phyloP scores from a whole-genome alignment of 116 monocot species.

The Phalaenopsis hybrid region DNA sequence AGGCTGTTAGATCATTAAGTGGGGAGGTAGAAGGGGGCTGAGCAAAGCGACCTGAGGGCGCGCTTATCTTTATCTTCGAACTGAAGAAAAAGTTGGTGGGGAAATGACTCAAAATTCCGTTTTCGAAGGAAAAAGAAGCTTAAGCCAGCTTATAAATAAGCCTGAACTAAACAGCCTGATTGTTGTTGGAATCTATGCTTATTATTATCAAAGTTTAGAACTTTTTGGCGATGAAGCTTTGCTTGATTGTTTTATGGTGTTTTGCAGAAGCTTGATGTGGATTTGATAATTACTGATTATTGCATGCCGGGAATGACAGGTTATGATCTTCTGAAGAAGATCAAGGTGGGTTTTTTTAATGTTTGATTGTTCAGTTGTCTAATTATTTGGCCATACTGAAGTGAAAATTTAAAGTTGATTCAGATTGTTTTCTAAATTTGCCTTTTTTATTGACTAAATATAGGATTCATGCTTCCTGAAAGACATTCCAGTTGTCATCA shows the following conservation, averaged over 20 bases:
- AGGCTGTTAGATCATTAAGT: no score
- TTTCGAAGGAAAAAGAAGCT: no score
- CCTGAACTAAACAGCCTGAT: no score
- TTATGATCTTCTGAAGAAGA: constrained; percentile 41
- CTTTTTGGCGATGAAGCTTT: not conserved
- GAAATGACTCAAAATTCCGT: no score
- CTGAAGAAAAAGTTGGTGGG: no score
- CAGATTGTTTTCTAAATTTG: not conserved
- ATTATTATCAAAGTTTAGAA: not conserved
- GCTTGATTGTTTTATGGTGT: not conserved
- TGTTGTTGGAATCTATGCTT: no score
- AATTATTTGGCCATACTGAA: not conserved
- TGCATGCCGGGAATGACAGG: constrained; percentile 76
- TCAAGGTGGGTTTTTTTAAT: constrained; percentile 36
- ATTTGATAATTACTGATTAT: constrained; percentile 64
- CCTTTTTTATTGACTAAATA: not conserved
- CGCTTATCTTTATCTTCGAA: not conserved
- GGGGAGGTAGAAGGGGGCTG: no score
- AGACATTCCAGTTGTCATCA: constrained; percentile 61
- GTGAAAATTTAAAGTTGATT: not conserved
- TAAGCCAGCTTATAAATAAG: no score
- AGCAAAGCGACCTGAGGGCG: no score
- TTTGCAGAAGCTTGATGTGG: constrained; percentile 34
- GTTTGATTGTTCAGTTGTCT: no score
- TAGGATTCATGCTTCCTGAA: constrained; percentile 48